These are phyloP conservation scores for Yamadazyma akitaensis DNA, from an alignment of 805 yeast genomes.

Conservation along the genomic window DNA sequence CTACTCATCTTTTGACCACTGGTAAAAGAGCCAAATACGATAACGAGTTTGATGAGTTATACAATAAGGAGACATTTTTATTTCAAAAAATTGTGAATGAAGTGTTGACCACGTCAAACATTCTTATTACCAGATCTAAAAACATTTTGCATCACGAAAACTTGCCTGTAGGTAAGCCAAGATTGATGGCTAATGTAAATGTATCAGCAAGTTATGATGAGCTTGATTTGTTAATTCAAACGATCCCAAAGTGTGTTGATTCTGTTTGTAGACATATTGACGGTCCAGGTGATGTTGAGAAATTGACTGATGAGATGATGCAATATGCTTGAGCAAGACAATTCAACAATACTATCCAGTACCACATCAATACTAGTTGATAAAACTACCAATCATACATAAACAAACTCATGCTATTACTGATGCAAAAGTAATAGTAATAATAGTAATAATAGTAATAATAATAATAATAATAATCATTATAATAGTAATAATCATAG, in stretches of 20 bases:
- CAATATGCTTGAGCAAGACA: conserved; percentile 12
- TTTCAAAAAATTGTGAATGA: conserved; percentile 65
- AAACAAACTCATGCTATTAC: neutral
- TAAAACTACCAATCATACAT: too few species aligned
- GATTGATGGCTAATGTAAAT: conserved; percentile 31
- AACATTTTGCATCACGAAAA: conserved; percentile 69
- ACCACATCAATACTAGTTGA: neutral
- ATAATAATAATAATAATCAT: too few species aligned
- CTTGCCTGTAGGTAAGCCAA: conserved; percentile 49
- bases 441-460: too few species aligned
- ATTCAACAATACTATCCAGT: neutral
- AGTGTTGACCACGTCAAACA: conserved; percentile 46
- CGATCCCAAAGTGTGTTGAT: conserved; percentile 21
- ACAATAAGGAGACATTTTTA: conserved; percentile 54
- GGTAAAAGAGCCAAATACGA: conserved; percentile 43
- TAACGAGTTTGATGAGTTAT: conserved; percentile 39
- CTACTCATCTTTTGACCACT: conserved; percentile 39
- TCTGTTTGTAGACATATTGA: conserved; percentile 22
- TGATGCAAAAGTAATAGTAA: neutral
- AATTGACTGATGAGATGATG: conserved; percentile 25
- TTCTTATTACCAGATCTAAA: conserved; percentile 64
- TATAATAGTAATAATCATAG: too few species aligned
- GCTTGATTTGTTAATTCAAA: conserved; percentile 20
- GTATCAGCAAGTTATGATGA: conserved; percentile 27
- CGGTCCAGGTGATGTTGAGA: conserved; percentile 22